Evolutionary conservation across 768 basidiomycete species (phyloP).

Genomic region (Pulveroboletus sp.): DNA sequence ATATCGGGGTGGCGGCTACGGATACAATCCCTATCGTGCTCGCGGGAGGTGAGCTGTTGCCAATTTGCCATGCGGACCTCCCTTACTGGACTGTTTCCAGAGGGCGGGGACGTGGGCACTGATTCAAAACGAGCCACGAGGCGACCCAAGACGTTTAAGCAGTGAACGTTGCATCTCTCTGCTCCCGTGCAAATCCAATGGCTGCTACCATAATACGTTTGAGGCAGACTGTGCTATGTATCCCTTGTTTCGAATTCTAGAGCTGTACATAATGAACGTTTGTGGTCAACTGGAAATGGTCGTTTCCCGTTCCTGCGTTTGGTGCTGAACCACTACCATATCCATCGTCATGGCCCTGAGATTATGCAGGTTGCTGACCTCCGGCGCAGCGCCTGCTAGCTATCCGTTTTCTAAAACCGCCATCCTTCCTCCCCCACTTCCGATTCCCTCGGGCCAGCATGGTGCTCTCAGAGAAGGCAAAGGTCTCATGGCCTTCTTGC

Average conservation of each 20-base stretch:
- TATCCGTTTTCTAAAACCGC: constrained; percentile 78
- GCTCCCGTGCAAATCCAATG: constrained; percentile 9
- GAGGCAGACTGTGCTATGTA: constrained; percentile 24
- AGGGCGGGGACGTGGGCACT: constrained; percentile 71
- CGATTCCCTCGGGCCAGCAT: constrained; percentile 33
- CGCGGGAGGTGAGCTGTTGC: constrained; percentile 63
- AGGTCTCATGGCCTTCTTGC: constrained; percentile 74
- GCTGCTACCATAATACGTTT: constrained; percentile 12
- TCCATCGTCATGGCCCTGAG: constrained; percentile 8
- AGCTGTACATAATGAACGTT: constrained; percentile 25
- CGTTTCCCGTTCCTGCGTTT: background rate
- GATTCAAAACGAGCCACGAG: constrained; percentile 20
- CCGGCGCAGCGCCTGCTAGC: constrained; percentile 5
- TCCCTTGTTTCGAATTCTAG: constrained; percentile 26
- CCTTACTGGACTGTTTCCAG: constrained; percentile 31
- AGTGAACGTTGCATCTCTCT: constrained; percentile 6
- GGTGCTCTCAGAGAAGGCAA: constrained; percentile 57
- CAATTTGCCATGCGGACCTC: constrained; percentile 7
- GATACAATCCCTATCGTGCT: constrained; percentile 52
- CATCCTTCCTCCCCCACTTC: constrained; percentile 45
- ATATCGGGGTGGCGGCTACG: constrained; percentile 48
- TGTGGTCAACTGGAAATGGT: background rate
- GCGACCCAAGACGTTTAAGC: constrained; percentile 12
- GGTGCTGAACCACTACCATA: background rate
- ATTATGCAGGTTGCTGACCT: constrained; percentile 23